Evolutionary conservation across 2,329 filamentous ascomycete species (phyloP).

Genomic region (Colletotrichum eremochloae): DNA sequence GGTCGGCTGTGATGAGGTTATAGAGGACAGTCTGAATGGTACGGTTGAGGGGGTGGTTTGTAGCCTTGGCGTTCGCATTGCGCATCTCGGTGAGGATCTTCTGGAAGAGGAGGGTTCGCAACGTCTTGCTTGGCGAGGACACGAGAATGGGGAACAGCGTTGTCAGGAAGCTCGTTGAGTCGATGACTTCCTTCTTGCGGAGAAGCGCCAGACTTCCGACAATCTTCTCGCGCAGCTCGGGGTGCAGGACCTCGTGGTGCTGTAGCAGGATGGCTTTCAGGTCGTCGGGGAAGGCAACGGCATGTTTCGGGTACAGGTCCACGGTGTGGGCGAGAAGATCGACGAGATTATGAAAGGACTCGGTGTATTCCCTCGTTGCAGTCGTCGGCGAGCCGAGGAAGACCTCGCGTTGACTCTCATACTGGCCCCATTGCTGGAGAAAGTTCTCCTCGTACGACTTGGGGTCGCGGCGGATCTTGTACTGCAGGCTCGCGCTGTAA

Average conservation of each 20-base stretch:
- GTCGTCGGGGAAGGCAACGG: slow-evolving; percentile 81
- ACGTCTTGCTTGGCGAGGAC: slow-evolving; percentile 89
- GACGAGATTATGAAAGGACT: slow-evolving; percentile 90
- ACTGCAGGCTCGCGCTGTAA: slow-evolving; percentile 83
- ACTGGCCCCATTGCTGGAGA: slow-evolving; percentile 88
- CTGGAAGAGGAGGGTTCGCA: slow-evolving; percentile 84
- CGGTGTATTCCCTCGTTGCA: slow-evolving; percentile 81
- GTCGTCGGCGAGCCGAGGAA: slow-evolving; percentile 87
- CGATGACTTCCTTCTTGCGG: slow-evolving; percentile 90
- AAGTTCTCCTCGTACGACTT: slow-evolving; percentile 94
- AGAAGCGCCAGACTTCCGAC: slow-evolving; percentile 90
- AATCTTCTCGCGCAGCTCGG: slow-evolving; percentile 92
- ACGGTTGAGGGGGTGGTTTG: slow-evolving; percentile 92
- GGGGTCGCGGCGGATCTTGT: slow-evolving; percentile 91
- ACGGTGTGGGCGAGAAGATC: slow-evolving; percentile 95
- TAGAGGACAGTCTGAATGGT: slow-evolving; percentile 94
- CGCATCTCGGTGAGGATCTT: slow-evolving; percentile 95
- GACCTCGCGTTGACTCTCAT: slow-evolving; percentile 90
- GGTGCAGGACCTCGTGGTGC: slow-evolving; percentile 86
- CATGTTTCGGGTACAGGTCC: slow-evolving; percentile 90
- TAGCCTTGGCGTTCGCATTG: slow-evolving; percentile 86
- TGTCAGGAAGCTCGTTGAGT: slow-evolving; percentile 85
- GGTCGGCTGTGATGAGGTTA: slow-evolving; percentile 90
- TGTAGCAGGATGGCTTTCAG: slow-evolving; percentile 83
- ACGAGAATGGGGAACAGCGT: slow-evolving; percentile 95